Percentiles rank a stretch among this genome's conserved stretches.
Evolutionary conservation across 495 filamentous ascomycete species (phyloP).

Genomic region (Penicillium cinerascens): DNA sequence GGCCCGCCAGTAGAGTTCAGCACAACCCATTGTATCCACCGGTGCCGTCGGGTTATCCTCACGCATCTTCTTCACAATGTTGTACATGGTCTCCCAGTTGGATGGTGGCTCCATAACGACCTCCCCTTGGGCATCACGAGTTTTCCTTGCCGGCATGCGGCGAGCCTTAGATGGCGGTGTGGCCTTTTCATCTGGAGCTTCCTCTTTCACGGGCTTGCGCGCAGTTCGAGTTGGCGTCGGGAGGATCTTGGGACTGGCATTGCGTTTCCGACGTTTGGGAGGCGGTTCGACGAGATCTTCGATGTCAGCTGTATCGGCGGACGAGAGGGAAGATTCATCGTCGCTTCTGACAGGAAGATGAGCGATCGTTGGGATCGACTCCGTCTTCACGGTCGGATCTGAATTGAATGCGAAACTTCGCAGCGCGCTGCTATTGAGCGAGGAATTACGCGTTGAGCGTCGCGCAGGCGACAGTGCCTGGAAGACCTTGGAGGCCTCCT

Average conservation of each 20-base stretch:
- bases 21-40: conserved; percentile 98
- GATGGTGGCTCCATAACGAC: conserved; percentile 62
- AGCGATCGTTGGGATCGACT: conserved; percentile 10
- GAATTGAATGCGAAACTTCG: conserved; percentile 30
- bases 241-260: conserved; percentile 6
- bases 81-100: conserved; percentile 84
- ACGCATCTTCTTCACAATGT: conserved; percentile 74
- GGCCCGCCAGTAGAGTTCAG: conserved; percentile 55
- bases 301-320: conserved; percentile 52
- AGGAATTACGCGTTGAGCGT: conserved; percentile 37
- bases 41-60: conserved; percentile 68
- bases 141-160: conserved; percentile 63
- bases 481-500: conserved; percentile 54
- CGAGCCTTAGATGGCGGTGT: conserved; percentile 35
- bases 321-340: conserved; percentile 43
- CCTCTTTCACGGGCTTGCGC: conserved; percentile 19
- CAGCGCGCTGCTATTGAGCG: conserved; percentile 26
- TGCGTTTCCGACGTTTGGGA: conserved; percentile 52
- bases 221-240: conserved; percentile 17
- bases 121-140: conserved; percentile 53
- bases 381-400: conserved; percentile 10
- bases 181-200: conserved; percentile 26
- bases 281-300: conserved; percentile 56
- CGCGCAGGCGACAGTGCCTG: conserved; percentile 42
- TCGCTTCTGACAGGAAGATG: conserved; percentile 14